Base-by-base conservation (phyloP, 2,329 filamentous ascomycete genomes). In the Incumbomyces delicatus region DNA sequence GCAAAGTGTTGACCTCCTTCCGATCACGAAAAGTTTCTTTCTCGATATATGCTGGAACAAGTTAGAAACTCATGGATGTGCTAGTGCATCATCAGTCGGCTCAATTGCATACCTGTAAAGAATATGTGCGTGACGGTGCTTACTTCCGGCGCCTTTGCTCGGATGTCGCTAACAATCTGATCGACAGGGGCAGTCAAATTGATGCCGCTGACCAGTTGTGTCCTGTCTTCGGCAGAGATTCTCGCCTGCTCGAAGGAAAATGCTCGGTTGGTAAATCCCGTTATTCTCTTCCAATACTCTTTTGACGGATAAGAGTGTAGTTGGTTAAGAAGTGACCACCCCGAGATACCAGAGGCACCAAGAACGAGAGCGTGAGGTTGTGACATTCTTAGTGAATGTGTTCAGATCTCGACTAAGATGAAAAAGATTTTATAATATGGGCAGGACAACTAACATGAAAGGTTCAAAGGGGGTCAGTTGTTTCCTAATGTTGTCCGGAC, bases 271-370 rank as follows among this genome's bases (percentile, higher is more conserved):
- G 64, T 63, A n/a, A 70, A 51, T 0, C 64, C 68, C 12, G 67
- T 68, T 13, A 69, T 60, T 12, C 33, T 35, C 33, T 35, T 35
- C 33, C 33, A 35, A 12, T 35, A 35, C 5, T 35, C 33, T 35
- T 35, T 35, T 11, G 33, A 35, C 4, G 33, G 33, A 35, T 35
- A 35, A 35, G 33, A 35, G 12, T 35, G 33, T 4, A 35, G 33
- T 11, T 35, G 33, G 33, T 70, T 67, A n/a, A 66, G 58, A 30
- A 69, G 60, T 5, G 66, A 61, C 68, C 67, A 71, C 36, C 66
- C 67, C 41, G 60, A 62, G 31, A 71, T 65, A 6, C 68, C 67
- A 8, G 63, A 66, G 36, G 62, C 63, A 31, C 68, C 68, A 37
- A 69, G 67, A 14, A 70, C 61, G 7, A 69, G 59, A 2, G 66